Conservation (phyloP, 768 basidiomycete genomes). For the Amanita fuliginea region DNA sequence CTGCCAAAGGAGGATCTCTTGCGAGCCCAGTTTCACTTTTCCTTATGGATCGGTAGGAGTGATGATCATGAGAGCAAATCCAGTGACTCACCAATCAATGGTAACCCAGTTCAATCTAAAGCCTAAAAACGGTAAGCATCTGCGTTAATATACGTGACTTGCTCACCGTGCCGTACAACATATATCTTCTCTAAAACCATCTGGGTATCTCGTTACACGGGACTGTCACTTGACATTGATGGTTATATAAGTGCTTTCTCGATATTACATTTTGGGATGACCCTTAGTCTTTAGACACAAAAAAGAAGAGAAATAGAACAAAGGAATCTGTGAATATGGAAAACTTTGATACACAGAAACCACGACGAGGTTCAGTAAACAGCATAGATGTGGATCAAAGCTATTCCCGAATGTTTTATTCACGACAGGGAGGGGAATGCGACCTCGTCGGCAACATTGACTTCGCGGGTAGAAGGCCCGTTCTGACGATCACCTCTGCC, state of each 20-base stretch:
- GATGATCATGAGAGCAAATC: neutral
- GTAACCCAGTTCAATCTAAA: constrained; percentile 69
- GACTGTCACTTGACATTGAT: too few relatives aligned
- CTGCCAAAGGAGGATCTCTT: constrained; percentile 65
- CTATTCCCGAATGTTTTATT: constrained; percentile 8
- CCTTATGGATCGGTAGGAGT: constrained; percentile 26
- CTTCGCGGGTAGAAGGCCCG: constrained; percentile 22
- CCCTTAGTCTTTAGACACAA: neutral
- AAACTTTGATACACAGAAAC: neutral
- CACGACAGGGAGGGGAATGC: constrained; percentile 86
- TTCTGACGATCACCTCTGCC: constrained; percentile 34
- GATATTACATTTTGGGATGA: neutral
- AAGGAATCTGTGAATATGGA: neutral
- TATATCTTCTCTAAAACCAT: constrained; percentile 46
- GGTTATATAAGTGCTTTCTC: neutral
- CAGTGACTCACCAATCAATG: constrained; percentile 53
- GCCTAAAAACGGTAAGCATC: constrained; percentile 27
- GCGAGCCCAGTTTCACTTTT: constrained; percentile 54
- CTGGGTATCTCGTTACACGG: neutral
- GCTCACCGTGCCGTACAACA: constrained; percentile 55
- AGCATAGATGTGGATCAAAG: constrained; percentile 1
- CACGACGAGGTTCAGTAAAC: neutral
- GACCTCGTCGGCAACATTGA: constrained; percentile 73
- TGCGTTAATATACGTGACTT: neutral
- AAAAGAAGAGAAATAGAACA: neutral